Evolutionary conservation across 495 filamentous ascomycete genomes (phyloP), one percentile per base, ranked within the genome.

Genomic region (Cladorrhinum samala): DNA sequence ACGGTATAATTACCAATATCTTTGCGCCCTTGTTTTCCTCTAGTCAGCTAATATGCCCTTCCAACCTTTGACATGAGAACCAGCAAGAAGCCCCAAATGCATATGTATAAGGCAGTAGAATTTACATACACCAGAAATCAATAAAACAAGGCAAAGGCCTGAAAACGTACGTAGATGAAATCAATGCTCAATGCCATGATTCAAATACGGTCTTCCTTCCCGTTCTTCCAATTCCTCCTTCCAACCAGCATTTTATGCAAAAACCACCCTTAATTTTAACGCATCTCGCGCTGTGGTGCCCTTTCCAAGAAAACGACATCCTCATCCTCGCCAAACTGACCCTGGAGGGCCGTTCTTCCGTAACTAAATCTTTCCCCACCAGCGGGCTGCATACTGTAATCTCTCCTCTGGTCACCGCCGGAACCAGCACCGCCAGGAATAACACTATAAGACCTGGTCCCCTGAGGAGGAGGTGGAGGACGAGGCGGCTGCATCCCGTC

Each of bases 261-360:
- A n/a, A n/a, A n/a, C n/a, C n/a, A n/a, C n/a, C n/a, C n/a, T n/a
- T 46, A 37, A 55, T 41, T 30, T 19, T 40, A 39, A 20, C 44
- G 18, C 37, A 63, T 50, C 41, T 66, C 70, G 36, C 69, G 68
- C 44, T 33, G 46, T 24, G 65, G 65, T 9, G 69, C 66, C 9
- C 65, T 62, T 30, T 79, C 76, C 51, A 77, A 61, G 44, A 69
- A 77, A n/a, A 70, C 61, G 46, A 75, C 61, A 42, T 81, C 74
- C 11, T 71, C 73, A 30, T 72, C 72, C 43, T 58, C 50, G 16
- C 41, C 27, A 20, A 20, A 49, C 36, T 64, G 66, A 19, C 51
- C n/a, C n/a, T n/a, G n/a, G n/a, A n/a, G 48, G 18, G 48, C 53
- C 11, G 6, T 33, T 33, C 27, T 33, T 33, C 27, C 27, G 11